Conservation (phyloP, 2,329 filamentous ascomycete species). For the Curvularia lunata region DNA sequence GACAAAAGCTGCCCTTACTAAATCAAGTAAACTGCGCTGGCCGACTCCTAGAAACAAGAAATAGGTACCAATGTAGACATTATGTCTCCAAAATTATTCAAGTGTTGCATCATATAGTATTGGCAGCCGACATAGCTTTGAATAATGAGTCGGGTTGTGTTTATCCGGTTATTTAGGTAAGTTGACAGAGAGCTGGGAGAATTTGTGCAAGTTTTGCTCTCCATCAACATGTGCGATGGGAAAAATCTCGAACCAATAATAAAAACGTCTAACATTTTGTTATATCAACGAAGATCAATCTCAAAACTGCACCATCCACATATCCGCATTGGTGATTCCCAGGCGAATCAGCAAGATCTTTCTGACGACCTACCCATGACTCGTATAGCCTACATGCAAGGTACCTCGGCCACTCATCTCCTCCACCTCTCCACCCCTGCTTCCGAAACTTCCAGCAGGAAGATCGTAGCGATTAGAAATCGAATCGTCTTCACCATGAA, state of each 20-base stretch:
- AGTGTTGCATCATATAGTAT: too few relatives aligned
- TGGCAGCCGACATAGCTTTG: too few relatives aligned
- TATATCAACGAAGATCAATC: too few relatives aligned
- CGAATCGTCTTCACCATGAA: background rate
- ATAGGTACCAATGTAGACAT: too few relatives aligned
- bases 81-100: too few relatives aligned
- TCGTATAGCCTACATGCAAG: conserved; percentile 14
- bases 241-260: background rate
- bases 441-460: background rate
- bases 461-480: background rate
- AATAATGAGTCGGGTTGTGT: too few relatives aligned
- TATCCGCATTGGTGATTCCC: background rate
- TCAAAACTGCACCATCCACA: background rate
- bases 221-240: background rate
- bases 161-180: too few relatives aligned
- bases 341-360: background rate
- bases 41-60: too few relatives aligned
- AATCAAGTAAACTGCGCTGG: too few relatives aligned
- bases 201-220: background rate
- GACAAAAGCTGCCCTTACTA: too few relatives aligned
- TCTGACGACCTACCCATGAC: conserved; percentile 1
- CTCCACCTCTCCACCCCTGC: background rate
- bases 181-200: too few relatives aligned
- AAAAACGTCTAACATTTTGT: too few relatives aligned
- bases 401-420: conserved; percentile 12